These are phyloP conservation scores for Adansonia gregorii DNA, from an alignment of 441 rosid species.

Conservation along the genomic window DNA sequence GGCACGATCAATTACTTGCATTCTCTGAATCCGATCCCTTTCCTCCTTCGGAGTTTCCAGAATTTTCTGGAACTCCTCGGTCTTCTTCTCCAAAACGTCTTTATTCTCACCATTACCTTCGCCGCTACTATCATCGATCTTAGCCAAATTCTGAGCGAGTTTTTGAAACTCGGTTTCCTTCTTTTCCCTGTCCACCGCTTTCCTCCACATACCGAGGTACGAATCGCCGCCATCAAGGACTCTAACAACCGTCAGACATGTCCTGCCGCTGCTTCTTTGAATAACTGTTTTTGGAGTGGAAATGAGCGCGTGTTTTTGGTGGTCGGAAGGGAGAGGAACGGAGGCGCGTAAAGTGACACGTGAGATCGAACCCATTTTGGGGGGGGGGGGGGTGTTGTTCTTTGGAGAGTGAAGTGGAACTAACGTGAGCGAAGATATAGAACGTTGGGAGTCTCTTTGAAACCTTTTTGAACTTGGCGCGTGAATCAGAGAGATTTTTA, in stretches of 20 bases:
- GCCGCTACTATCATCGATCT: conserved; percentile 17
- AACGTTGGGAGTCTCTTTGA: conserved; percentile 9
- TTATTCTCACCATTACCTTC: conserved; percentile 3
- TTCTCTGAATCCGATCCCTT: conserved; percentile 75
- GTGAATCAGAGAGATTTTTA: conserved; percentile 29
- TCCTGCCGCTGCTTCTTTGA: conserved; percentile 19
- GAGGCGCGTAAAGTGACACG: conserved; percentile 40
- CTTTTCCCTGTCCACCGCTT: conserved; percentile 69
- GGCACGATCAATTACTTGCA: conserved; percentile 86
- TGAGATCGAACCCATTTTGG: conserved; percentile 54
- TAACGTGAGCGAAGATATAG: not conserved
- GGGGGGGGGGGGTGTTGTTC: too few species aligned
- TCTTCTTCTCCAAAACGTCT: conserved; percentile 69
- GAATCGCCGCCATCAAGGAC: conserved; percentile 54
- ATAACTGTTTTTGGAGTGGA: conserved; percentile 19
- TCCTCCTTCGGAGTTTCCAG: conserved; percentile 69
- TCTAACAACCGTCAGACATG: conserved; percentile 37
- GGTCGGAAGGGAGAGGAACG: conserved; percentile 22
- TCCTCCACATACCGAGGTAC: conserved; percentile 85
- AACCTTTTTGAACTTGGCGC: conserved; percentile 34
- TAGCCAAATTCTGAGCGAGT: conserved; percentile 32
- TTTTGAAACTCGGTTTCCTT: conserved; percentile 60
- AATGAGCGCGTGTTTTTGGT: conserved; percentile 17
- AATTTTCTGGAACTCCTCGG: conserved; percentile 70
- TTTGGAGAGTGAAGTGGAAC: not conserved